A percentile compares a stretch with the other conserved stretches of the same genome.
phyloP scores from a whole-genome alignment of 441 rosid genomes.

The Eutrema salsugineum region DNA sequence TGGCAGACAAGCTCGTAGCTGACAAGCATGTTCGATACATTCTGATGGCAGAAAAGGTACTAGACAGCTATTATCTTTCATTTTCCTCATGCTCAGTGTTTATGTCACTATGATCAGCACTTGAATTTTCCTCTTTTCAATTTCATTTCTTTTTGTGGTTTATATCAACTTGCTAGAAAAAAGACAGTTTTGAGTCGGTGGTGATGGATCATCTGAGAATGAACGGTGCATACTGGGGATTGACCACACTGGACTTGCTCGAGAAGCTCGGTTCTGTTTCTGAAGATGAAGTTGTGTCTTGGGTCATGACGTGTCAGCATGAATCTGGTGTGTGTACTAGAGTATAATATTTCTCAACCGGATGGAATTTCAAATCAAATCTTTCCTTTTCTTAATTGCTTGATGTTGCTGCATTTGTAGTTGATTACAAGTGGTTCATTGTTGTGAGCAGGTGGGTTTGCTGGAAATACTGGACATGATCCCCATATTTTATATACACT shows the following conservation, averaged over 20 bases:
- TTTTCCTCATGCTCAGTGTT: not conserved
- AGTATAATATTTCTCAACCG: not conserved
- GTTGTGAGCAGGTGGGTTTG: slow-evolving; percentile 71
- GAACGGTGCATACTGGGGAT: slow-evolving; percentile 90
- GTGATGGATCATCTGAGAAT: slow-evolving; percentile 85
- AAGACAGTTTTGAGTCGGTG: slow-evolving; percentile 76
- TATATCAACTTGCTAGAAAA: slow-evolving; percentile 41
- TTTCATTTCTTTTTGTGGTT: not conserved
- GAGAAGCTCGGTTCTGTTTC: slow-evolving; percentile 62
- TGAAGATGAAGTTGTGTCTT: slow-evolving; percentile 56
- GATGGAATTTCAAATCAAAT: not conserved
- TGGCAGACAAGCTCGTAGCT: slow-evolving; percentile 48
- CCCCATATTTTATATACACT: slow-evolving; percentile 80
- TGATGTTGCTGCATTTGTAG: not conserved
- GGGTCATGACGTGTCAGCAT: slow-evolving; percentile 77
- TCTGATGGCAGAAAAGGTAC: slow-evolving; percentile 66
- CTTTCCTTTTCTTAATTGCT: not conserved
- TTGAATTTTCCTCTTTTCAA: not conserved
- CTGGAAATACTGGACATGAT: slow-evolving; percentile 84
- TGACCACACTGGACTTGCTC: slow-evolving; percentile 66
- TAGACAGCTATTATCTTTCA: not conserved
- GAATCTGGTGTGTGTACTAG: slow-evolving; percentile 55
- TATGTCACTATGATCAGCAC: not conserved
- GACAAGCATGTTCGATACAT: slow-evolving; percentile 64
- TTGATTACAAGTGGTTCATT: not conserved